Percentiles rank a stretch among this genome's conserved stretches.
These are phyloP conservation scores for Tirmania nivea DNA, from an alignment of 495 filamentous ascomycete genomes.

Conservation along the genomic window DNA sequence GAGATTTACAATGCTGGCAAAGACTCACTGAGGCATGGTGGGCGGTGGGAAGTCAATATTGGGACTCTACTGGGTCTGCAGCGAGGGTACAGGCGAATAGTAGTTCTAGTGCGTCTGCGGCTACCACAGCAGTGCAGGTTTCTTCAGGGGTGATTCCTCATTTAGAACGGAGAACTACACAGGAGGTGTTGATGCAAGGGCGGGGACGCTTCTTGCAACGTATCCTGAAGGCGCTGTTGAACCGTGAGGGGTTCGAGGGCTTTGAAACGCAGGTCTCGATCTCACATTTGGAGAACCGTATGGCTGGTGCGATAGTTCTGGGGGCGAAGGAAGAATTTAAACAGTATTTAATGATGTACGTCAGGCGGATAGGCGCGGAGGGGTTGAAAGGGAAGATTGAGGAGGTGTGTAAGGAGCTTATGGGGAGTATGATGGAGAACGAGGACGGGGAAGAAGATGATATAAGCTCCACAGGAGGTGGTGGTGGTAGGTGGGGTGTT, in stretches of 20 bases:
- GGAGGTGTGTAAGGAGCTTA: conserved; percentile 58
- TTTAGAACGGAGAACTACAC: conserved; percentile 84
- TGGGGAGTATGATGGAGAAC: conserved; percentile 36
- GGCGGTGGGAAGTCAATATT: conserved; percentile 93
- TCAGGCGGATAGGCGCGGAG: conserved; percentile 80
- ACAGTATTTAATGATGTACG: conserved; percentile 85
- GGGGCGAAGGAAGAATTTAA: conserved; percentile 79
- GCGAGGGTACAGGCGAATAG: conserved; percentile 39
- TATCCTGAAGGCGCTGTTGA: conserved; percentile 63
- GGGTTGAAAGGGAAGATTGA: conserved; percentile 72
- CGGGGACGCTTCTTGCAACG: conserved; percentile 73
- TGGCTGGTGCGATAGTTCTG: conserved; percentile 69
- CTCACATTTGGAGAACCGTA: conserved; percentile 83
- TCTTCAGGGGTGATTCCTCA: conserved; percentile 82
- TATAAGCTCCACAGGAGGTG: conserved; percentile 14
- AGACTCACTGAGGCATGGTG: conserved; percentile 88
- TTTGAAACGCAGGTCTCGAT: conserved; percentile 84
- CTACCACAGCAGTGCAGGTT: conserved; percentile 25
- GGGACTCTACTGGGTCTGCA: conserved; percentile 67
- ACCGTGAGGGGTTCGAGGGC: conserved; percentile 71
- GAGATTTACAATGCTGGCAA: conserved; percentile 75
- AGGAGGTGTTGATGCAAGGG: conserved; percentile 75
- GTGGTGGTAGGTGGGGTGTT: conserved; percentile 34
- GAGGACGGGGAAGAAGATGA: conserved; percentile 29
- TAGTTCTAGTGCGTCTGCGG: background rate